phyloP scores from a whole-genome alignment of 139 green algal genomes.

The Astrephomene gubernaculifera region DNA sequence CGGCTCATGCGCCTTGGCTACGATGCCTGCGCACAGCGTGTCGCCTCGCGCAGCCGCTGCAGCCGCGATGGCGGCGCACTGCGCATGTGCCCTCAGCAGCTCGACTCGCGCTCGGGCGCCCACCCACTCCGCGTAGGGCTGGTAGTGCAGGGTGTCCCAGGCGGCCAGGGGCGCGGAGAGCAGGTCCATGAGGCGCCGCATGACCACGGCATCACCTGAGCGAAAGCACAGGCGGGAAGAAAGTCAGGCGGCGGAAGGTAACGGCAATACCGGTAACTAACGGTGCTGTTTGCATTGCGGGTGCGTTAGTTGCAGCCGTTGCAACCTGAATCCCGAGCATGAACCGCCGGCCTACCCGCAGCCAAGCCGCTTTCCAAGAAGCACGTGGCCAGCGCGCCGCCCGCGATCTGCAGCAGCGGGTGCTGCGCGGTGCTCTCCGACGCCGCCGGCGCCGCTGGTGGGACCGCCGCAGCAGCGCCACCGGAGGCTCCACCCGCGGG shows the following conservation, averaged over 20 bases:
- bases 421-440: conserved; percentile 46
- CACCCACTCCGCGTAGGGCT: conserved; percentile 83
- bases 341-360: conserved; percentile 44
- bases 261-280: too few species aligned
- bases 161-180: conserved; percentile 64
- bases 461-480: too few species aligned
- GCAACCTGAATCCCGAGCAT: too few species aligned
- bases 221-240: background rate
- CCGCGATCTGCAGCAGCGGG: conserved; percentile 66
- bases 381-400: conserved; percentile 69
- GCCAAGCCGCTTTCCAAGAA: conserved; percentile 77
- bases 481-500: background rate
- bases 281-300: too few species aligned
- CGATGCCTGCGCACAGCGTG: conserved; percentile 42
- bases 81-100: conserved; percentile 41
- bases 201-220: conserved; percentile 64
- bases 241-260: too few species aligned
- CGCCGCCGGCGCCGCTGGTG: background rate
- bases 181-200: conserved; percentile 78
- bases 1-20: conserved; percentile 47
- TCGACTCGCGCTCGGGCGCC: conserved; percentile 60
- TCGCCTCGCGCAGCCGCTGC: conserved; percentile 29
- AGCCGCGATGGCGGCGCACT: conserved; percentile 23
- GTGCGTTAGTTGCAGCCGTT: too few species aligned
- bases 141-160: conserved; percentile 51